Conservation (phyloP, 2,329 filamentous ascomycete genomes). For the Claviceps sp. region DNA sequence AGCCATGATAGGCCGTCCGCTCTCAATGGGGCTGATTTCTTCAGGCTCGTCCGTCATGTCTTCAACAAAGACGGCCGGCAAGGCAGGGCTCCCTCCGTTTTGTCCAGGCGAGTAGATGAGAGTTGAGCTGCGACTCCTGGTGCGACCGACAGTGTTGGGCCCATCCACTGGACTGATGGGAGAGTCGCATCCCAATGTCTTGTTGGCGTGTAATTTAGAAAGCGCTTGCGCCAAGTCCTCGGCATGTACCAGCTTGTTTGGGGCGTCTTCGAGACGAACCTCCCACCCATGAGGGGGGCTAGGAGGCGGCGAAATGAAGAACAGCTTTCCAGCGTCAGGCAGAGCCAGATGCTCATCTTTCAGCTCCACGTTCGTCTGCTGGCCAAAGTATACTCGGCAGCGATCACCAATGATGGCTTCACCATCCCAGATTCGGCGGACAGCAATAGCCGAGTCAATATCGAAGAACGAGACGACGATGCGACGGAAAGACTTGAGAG, state of each 20-base stretch:
- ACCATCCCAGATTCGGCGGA: conserved; percentile 61
- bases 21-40: conserved; percentile 28
- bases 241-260: conserved; percentile 56
- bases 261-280: conserved; percentile 52
- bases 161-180: conserved; percentile 20
- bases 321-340: conserved; percentile 56
- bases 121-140: conserved; percentile 48
- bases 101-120: conserved; percentile 52
- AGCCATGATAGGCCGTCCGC: conserved; percentile 35
- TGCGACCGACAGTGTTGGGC: conserved; percentile 14
- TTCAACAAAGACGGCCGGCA: conserved; percentile 54
- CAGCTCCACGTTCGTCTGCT: conserved; percentile 42
- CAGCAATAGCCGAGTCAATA: conserved; percentile 53
- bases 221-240: conserved; percentile 56
- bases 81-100: conserved; percentile 37
- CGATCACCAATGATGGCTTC: conserved; percentile 58
- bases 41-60: conserved; percentile 48
- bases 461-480: conserved; percentile 70
- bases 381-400: conserved; percentile 56
- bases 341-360: conserved; percentile 48
- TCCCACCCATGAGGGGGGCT: conserved; percentile 58
- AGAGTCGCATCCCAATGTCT: conserved; percentile 12
- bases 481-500: conserved; percentile 69
- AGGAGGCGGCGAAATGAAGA: conserved; percentile 60
- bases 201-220: conserved; percentile 43